phyloP scores from a whole-genome alignment of 495 filamentous ascomycete species.

The Bacidia gigantensis region DNA sequence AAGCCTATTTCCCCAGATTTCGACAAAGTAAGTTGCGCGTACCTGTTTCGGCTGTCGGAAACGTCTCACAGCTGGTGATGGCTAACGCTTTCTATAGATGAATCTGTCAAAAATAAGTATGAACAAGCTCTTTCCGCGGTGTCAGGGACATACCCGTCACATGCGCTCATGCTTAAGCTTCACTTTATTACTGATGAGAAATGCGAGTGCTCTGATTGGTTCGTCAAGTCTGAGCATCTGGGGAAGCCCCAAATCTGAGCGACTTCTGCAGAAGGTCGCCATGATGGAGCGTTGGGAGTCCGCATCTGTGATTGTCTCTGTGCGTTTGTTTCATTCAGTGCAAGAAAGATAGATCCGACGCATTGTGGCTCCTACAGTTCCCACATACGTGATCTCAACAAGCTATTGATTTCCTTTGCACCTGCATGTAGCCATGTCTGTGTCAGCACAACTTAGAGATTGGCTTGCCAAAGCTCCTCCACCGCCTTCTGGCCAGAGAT shows the following conservation, averaged over 20 bases:
- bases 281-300: neutral
- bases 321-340: neutral
- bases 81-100: neutral
- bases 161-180: neutral
- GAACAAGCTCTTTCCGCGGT: neutral
- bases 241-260: neutral
- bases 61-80: neutral
- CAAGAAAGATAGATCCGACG: neutral
- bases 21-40: neutral
- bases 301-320: neutral
- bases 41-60: constrained; percentile 3
- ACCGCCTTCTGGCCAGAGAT: neutral
- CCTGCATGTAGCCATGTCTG: neutral
- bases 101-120: neutral
- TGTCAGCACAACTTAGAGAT: neutral
- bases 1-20: constrained; percentile 5
- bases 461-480: neutral
- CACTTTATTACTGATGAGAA: neutral
- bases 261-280: neutral
- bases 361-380: neutral
- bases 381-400: neutral
- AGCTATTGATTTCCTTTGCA: neutral
- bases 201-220: neutral
- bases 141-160: neutral
- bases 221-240: neutral